These are phyloP conservation scores for Collybia sordida DNA, from an alignment of 768 basidiomycete genomes.

Conservation along the genomic window DNA sequence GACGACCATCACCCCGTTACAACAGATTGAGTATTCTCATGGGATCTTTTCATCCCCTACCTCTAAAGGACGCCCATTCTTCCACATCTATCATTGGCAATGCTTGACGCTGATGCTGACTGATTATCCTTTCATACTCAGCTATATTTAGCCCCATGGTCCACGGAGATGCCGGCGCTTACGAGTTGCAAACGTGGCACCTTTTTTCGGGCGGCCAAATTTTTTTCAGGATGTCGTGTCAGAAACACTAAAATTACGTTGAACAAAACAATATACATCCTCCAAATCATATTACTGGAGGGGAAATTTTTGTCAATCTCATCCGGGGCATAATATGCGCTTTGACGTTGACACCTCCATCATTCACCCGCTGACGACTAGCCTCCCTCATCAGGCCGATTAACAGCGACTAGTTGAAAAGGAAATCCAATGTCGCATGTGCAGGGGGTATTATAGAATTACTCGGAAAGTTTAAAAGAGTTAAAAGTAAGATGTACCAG, in stretches of 20 bases:
- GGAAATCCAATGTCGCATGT: slow-evolving; percentile 20
- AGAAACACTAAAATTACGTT: no score
- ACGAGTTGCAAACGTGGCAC: no score
- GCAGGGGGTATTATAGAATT: slow-evolving; percentile 30
- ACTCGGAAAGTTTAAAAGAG: slow-evolving; percentile 24
- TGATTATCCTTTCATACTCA: not conserved
- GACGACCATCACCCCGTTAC: slow-evolving; percentile 3
- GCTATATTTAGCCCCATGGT: not conserved
- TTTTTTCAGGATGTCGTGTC: no score
- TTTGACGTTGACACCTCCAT: not conserved
- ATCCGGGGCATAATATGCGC: no score
- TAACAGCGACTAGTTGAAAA: not conserved
- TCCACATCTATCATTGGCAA: slow-evolving; percentile 15
- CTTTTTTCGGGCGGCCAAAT: no score
- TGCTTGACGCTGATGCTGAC: not conserved
- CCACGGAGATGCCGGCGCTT: slow-evolving; percentile 1
- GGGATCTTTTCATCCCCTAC: no score
- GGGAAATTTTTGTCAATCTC: no score
- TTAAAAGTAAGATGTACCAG: slow-evolving; percentile 15
- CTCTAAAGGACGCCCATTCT: slow-evolving; percentile 8
- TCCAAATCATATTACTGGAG: no score
- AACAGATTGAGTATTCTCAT: not conserved
- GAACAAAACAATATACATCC: no score
- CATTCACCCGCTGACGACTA: not conserved
- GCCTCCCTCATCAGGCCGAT: no score